Evolutionary conservation across 768 basidiomycete genomes (phyloP).

Genomic region (Rhodotorula babjevae): DNA sequence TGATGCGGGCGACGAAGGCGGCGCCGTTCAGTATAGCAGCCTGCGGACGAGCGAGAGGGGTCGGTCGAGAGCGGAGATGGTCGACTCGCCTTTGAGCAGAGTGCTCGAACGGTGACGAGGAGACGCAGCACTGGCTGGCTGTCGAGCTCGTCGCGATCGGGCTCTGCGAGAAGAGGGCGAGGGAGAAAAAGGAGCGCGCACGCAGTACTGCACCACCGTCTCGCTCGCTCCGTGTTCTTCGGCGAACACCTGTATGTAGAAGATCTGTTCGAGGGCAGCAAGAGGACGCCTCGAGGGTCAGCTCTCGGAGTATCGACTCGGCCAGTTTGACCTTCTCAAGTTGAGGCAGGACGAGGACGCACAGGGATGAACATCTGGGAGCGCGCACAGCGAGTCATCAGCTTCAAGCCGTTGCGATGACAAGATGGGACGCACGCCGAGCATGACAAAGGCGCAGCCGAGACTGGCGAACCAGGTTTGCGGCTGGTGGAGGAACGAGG

Average conservation of each 20-base stretch:
- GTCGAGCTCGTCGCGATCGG: too few relatives aligned
- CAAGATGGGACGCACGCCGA: slow-evolving; percentile 5
- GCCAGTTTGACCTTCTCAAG: too few relatives aligned
- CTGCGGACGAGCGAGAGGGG: not conserved
- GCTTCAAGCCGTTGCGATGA: too few relatives aligned
- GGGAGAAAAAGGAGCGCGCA: not conserved
- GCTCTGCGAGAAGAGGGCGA: too few relatives aligned
- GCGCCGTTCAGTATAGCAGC: slow-evolving; percentile 16
- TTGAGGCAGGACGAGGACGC: not conserved
- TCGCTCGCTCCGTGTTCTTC: not conserved
- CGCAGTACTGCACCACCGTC: not conserved
- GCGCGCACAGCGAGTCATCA: not conserved
- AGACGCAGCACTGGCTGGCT: too few relatives aligned
- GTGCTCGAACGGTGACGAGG: too few relatives aligned
- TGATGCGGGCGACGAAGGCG: slow-evolving; percentile 1
- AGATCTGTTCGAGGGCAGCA: not conserved
- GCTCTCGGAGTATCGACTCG: too few relatives aligned
- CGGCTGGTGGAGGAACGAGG: slow-evolving; percentile 44
- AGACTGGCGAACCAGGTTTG: not conserved
- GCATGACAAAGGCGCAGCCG: slow-evolving; percentile 5
- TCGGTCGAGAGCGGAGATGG: too few relatives aligned
- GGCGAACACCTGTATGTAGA: slow-evolving; percentile 2
- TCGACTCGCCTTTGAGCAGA: too few relatives aligned
- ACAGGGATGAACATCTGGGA: slow-evolving; percentile 11
- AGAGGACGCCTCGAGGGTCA: too few relatives aligned